Evolutionary conservation across 257 asterid genomes (phyloP).

Genomic region (Lycium ferocissimum): DNA sequence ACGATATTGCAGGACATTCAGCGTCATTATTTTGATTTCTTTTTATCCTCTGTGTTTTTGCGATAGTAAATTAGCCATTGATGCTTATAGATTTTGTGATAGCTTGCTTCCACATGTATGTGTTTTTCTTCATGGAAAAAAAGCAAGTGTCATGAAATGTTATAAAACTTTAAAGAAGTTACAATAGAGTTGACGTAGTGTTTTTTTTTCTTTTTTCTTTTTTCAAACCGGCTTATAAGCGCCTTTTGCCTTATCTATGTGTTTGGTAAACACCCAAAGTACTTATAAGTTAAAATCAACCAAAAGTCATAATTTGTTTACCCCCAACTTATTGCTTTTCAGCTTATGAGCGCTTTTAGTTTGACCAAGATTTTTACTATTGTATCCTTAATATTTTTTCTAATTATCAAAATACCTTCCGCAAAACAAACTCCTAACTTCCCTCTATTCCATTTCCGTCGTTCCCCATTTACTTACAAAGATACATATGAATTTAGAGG

Average conservation of each 20-base stretch:
- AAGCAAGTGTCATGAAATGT: not conserved
- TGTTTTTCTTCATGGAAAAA: not conserved
- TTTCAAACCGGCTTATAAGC: not conserved
- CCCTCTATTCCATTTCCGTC: not conserved
- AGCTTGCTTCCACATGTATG: not conserved
- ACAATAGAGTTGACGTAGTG: not conserved
- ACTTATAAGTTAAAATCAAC: not conserved
- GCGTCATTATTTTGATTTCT: not conserved
- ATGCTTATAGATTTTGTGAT: not conserved
- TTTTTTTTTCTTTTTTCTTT: not conserved
- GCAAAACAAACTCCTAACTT: not conserved
- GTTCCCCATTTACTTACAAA: not conserved
- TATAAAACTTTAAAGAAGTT: not conserved
- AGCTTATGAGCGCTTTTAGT: not conserved
- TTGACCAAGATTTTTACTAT: not conserved
- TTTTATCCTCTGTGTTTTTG: not conserved
- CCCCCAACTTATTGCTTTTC: not conserved
- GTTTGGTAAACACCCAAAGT: not conserved
- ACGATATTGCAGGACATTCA: conserved; percentile 4
- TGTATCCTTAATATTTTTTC: not conserved
- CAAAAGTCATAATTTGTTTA: too few species aligned
- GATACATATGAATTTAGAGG: not conserved
- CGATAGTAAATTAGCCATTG: not conserved
- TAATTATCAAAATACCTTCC: not conserved
- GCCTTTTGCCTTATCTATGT: not conserved